phyloP scores from a whole-genome alignment of 2,329 filamentous ascomycete genomes.

The Cryoendolithus antarcticus region DNA sequence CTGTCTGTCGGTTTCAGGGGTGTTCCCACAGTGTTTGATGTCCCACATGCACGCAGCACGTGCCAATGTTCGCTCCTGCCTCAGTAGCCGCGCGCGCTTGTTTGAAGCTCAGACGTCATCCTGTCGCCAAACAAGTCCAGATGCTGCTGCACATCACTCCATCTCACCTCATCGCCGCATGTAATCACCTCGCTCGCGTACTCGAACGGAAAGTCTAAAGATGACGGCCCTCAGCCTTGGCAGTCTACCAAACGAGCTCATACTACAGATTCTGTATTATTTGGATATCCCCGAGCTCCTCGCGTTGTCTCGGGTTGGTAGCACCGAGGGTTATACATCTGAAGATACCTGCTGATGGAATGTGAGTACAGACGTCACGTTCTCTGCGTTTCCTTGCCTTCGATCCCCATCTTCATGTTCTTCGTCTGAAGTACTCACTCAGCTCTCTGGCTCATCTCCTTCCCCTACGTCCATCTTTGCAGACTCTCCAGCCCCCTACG shows the following conservation, averaged over 20 bases:
- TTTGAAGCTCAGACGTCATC: too few relatives aligned
- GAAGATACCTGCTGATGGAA: constrained; percentile 3
- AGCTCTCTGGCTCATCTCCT: constrained; percentile 44
- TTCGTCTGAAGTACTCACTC: constrained; percentile 48
- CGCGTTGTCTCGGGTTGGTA: constrained; percentile 27
- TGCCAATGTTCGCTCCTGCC: too few relatives aligned
- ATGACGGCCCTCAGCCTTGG: background rate
- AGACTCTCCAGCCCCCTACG: constrained; percentile 48
- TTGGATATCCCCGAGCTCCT: constrained; percentile 37
- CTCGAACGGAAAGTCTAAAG: too few relatives aligned
- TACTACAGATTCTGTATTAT: constrained; percentile 32
- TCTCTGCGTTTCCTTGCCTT: constrained; percentile 50
- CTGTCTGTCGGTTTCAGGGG: too few relatives aligned
- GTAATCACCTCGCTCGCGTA: too few relatives aligned
- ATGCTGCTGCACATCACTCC: too few relatives aligned
- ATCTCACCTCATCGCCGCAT: too few relatives aligned
- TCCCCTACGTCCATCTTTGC: constrained; percentile 44
- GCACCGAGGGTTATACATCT: background rate
- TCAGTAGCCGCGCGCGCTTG: too few relatives aligned
- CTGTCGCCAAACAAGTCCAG: too few relatives aligned
- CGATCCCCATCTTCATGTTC: constrained; percentile 52
- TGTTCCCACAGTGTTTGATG: too few relatives aligned
- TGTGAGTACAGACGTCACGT: constrained; percentile 42
- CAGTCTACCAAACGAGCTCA: constrained; percentile 30
- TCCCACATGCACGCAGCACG: too few relatives aligned